These are phyloP conservation scores for Phaeosphaeria sp. DNA, from an alignment of 2,329 filamentous ascomycete species.

Conservation along the genomic window DNA sequence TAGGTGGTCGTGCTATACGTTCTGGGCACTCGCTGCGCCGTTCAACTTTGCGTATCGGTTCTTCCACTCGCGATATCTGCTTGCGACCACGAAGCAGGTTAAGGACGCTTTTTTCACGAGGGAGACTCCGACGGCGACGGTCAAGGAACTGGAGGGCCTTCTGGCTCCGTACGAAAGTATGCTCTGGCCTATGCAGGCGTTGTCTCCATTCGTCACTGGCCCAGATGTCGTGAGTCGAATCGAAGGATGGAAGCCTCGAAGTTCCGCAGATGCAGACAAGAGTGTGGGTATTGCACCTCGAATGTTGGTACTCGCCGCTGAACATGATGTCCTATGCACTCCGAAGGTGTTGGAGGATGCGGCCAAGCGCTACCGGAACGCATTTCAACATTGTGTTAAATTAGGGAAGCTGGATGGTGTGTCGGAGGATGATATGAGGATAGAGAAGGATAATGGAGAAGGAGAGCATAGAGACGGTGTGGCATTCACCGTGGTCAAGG, in stretches of 20 bases:
- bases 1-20: constrained; percentile 30
- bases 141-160: constrained; percentile 53
- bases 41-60: constrained; percentile 52
- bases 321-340: constrained; percentile 37
- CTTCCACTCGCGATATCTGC: constrained; percentile 59
- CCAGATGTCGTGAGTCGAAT: constrained; percentile 50
- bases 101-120: constrained; percentile 60
- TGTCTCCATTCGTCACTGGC: constrained; percentile 53
- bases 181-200: constrained; percentile 60
- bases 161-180: constrained; percentile 61
- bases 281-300: constrained; percentile 9
- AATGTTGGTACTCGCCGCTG: constrained; percentile 33
- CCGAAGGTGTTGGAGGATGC: constrained; percentile 42
- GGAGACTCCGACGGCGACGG: constrained; percentile 48
- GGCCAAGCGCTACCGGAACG: constrained; percentile 49
- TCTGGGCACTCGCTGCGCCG: constrained; percentile 31
- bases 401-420: constrained; percentile 40
- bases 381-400: constrained; percentile 38
- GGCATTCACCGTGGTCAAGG: constrained; percentile 51
- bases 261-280: background rate
- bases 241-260: constrained; percentile 44
- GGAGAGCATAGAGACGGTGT: constrained; percentile 43
- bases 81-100: constrained; percentile 59
- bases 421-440: constrained; percentile 6
- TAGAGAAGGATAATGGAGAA: constrained; percentile 20